phyloP scores from a whole-genome alignment of 2,329 filamentous ascomycete genomes.

The Colletotrichum limetticola region DNA sequence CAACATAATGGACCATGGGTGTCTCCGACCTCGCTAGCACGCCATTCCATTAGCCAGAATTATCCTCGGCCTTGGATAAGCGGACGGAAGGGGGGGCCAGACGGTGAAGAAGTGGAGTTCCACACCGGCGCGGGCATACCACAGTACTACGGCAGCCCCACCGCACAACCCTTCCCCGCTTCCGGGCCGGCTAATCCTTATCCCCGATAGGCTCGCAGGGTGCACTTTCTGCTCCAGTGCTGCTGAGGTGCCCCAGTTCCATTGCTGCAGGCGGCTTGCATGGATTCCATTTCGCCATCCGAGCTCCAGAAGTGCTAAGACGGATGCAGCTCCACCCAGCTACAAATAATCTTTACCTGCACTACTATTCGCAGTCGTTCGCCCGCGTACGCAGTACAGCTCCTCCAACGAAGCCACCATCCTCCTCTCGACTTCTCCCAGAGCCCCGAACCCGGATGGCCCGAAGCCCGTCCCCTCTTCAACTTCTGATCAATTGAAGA shows the following conservation, averaged over 20 bases:
- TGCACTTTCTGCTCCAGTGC: conserved; percentile 24
- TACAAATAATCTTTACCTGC: conserved; percentile 22
- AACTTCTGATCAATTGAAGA: not conserved
- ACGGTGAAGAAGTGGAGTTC: conserved; percentile 24
- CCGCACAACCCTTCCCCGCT: conserved; percentile 13
- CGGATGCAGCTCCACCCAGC: conserved; percentile 22
- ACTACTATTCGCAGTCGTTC: not conserved
- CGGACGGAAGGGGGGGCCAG: not conserved
- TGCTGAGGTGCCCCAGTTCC: too few species aligned
- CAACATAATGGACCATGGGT: not conserved
- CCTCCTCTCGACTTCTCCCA: not conserved
- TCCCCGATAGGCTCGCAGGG: conserved; percentile 23
- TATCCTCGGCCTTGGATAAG: conserved; percentile 6
- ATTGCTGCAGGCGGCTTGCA: conserved; percentile 5
- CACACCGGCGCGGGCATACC: conserved; percentile 7
- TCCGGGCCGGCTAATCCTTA: conserved; percentile 34
- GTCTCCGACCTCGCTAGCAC: not conserved
- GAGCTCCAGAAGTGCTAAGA: conserved; percentile 34
- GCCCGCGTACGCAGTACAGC: not conserved
- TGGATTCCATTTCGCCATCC: conserved; percentile 31
- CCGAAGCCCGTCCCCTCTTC: not conserved
- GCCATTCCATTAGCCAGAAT: not conserved
- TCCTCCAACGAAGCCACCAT: not conserved
- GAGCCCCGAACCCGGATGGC: conserved; percentile 7
- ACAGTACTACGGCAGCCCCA: not conserved